A percentile compares a stretch with the other conserved stretches of the same genome.
phyloP scores from a whole-genome alignment of 108 stramenopile genomes.

The Pseudonitzschia delicatissima region DNA sequence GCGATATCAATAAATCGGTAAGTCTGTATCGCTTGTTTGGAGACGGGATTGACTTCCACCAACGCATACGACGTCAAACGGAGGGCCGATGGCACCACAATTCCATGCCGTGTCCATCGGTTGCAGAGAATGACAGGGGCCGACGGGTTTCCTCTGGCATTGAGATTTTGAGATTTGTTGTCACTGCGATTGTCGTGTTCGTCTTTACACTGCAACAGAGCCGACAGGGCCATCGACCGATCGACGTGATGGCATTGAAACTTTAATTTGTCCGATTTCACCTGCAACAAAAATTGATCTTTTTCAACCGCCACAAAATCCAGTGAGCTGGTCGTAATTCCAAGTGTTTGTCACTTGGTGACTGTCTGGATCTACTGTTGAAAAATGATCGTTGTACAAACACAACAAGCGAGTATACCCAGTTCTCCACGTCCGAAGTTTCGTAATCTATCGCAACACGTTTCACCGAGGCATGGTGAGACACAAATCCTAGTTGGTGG shows the following conservation, averaged over 20 bases:
- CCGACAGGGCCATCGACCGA: conserved; percentile 36
- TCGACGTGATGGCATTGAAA: conserved; percentile 54
- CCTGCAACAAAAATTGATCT: conserved; percentile 44
- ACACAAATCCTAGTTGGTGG: neutral
- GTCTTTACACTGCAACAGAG: conserved; percentile 36
- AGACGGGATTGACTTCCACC: conserved; percentile 35
- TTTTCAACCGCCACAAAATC: conserved; percentile 45
- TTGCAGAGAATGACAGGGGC: conserved; percentile 19
- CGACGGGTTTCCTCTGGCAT: neutral
- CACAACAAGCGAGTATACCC: conserved; percentile 52
- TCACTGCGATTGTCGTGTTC: conserved; percentile 5
- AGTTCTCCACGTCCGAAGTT: conserved; percentile 54
- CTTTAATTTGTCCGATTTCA: conserved; percentile 51
- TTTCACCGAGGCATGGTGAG: neutral
- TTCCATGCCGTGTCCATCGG: conserved; percentile 50
- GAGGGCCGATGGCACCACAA: conserved; percentile 32
- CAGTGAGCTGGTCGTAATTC: conserved; percentile 31
- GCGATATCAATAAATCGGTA: conserved; percentile 46
- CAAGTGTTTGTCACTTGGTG: conserved; percentile 58
- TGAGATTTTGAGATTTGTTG: neutral
- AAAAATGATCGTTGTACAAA: conserved; percentile 46
- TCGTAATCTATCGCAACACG: neutral
- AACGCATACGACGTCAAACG: conserved; percentile 42
- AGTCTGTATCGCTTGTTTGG: conserved; percentile 31
- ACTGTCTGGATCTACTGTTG: conserved; percentile 52